Conservation (phyloP, 108 stramenopile genomes). For the Nitzschia sp. region DNA sequence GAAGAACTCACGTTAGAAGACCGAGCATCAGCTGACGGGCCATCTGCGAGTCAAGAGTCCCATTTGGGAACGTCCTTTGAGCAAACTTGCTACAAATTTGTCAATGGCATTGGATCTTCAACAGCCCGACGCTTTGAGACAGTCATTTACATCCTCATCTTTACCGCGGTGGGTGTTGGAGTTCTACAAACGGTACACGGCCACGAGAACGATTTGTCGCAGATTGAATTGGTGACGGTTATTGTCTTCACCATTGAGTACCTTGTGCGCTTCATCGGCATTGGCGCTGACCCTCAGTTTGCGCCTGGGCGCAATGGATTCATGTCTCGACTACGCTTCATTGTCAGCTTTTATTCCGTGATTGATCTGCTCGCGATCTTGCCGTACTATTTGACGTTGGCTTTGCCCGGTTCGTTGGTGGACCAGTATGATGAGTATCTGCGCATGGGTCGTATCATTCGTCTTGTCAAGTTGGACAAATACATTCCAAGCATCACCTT, state of each 20-base stretch:
- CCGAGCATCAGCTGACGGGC: constrained; percentile 2
- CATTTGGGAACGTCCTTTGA: constrained; percentile 33
- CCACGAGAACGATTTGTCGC: constrained; percentile 54
- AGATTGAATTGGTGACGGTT: constrained; percentile 77
- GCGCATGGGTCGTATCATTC: constrained; percentile 83
- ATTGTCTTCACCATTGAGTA: constrained; percentile 91
- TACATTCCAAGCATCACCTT: constrained; percentile 86
- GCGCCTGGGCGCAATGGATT: constrained; percentile 35
- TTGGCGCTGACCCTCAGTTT: constrained; percentile 75
- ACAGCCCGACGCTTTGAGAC: constrained; percentile 58
- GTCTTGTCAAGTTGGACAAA: constrained; percentile 86
- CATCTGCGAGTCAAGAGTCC: neutral
- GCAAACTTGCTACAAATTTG: constrained; percentile 54
- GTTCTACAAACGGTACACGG: constrained; percentile 72
- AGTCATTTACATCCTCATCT: constrained; percentile 71
- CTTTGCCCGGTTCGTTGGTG: constrained; percentile 60
- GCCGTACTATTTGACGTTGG: constrained; percentile 78
- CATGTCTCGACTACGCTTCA: constrained; percentile 53
- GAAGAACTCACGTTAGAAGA: constrained; percentile 38
- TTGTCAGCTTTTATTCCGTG: constrained; percentile 84
- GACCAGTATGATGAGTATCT: constrained; percentile 88
- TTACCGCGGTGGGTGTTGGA: constrained; percentile 62
- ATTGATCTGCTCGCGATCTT: constrained; percentile 87
- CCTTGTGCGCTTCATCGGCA: constrained; percentile 72
- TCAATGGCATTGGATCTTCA: constrained; percentile 66